Percentiles rank a stretch among this genome's conserved stretches.
Evolutionary conservation across 208 protist species (phyloP).

Genomic region (Lotmaria passim): DNA sequence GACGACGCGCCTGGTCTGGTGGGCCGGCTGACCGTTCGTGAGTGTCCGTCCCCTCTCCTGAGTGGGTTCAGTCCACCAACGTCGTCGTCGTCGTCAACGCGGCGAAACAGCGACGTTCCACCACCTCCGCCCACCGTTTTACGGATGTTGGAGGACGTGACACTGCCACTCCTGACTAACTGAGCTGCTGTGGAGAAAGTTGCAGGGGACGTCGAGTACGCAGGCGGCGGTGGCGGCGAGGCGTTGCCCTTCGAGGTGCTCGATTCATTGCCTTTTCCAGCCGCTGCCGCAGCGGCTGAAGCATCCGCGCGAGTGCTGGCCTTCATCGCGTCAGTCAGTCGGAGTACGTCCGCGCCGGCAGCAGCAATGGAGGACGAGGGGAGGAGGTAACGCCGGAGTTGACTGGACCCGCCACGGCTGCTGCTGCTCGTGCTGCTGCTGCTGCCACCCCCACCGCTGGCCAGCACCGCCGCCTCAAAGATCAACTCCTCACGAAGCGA

Average conservation of each 20-base stretch:
- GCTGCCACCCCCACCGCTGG: not conserved
- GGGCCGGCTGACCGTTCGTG: not conserved
- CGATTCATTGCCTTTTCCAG: not conserved
- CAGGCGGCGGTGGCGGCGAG: not conserved
- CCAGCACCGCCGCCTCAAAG: constrained; percentile 34
- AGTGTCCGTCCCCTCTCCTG: not conserved
- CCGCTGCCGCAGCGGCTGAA: not conserved
- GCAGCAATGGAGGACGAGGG: constrained; percentile 7
- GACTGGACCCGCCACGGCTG: not conserved
- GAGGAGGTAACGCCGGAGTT: constrained; percentile 24
- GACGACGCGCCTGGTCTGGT: not conserved
- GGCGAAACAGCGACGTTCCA: constrained; percentile 5
- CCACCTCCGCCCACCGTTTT: too few species aligned
- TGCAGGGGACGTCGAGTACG: constrained; percentile 2
- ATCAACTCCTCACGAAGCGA: constrained; percentile 60
- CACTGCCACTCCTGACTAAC: too few species aligned
- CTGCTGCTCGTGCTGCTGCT: not conserved
- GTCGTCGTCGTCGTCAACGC: constrained; percentile 20
- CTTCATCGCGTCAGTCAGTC: not conserved
- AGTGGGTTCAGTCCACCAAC: not conserved
- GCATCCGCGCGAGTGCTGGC: too few species aligned
- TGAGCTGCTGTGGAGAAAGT: not conserved
- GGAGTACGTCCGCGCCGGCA: not conserved
- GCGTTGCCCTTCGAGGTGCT: not conserved
- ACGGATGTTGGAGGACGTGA: too few species aligned